Percentiles rank a stretch among this genome's conserved stretches.
Conservation (phyloP, 306 rosid species). For the Parietaria judaica region DNA sequence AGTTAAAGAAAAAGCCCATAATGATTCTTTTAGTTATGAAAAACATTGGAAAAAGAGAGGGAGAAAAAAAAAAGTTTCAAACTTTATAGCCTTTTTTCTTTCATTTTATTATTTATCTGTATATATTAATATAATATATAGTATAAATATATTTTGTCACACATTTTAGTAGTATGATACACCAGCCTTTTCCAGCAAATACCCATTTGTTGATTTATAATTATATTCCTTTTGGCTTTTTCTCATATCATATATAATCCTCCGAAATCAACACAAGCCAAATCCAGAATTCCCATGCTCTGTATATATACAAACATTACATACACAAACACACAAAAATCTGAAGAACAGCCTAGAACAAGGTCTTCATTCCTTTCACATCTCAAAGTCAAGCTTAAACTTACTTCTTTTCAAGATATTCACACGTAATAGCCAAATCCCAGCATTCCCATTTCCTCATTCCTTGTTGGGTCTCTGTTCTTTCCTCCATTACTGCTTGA, state of each 20-base stretch:
- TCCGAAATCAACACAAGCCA: too few relatives aligned
- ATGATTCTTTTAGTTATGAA: conserved; percentile 17
- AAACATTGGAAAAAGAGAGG: too few relatives aligned
- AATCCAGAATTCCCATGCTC: too few relatives aligned
- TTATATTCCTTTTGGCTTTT: conserved; percentile 7
- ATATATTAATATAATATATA: conserved; percentile 11
- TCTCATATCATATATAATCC: conserved; percentile 18
- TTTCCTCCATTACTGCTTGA: not conserved
- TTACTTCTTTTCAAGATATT: not conserved
- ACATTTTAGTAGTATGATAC: conserved; percentile 17
- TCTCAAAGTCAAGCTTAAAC: conserved; percentile 22
- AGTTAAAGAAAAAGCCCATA: conserved; percentile 21
- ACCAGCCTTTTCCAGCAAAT: conserved; percentile 28
- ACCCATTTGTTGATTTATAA: conserved; percentile 15
- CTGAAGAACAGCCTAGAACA: too few relatives aligned
- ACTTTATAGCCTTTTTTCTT: conserved; percentile 4
- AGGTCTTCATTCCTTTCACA: conserved; percentile 14
- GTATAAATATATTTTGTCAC: too few relatives aligned
- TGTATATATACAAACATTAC: too few relatives aligned
- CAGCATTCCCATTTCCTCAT: conserved; percentile 8
- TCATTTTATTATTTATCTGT: not conserved
- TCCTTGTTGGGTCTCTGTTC: not conserved
- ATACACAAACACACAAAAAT: too few relatives aligned
- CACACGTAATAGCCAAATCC: not conserved
- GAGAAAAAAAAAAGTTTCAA: not conserved